Evolutionary conservation across 495 filamentous ascomycete genomes (phyloP).

Genomic region (Xylaria venustula): DNA sequence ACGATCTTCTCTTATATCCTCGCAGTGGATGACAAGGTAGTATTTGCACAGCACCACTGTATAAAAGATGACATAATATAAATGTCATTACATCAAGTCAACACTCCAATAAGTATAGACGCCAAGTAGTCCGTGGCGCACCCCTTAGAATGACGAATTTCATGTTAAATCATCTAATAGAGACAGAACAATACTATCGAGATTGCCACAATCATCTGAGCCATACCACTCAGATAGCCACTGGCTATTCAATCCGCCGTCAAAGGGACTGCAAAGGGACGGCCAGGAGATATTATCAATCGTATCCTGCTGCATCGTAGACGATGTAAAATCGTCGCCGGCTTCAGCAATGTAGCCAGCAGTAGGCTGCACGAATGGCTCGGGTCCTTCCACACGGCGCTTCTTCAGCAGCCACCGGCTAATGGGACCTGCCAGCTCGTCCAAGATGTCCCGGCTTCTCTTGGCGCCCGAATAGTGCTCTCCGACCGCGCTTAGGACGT

Average conservation of each 20-base stretch:
- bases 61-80: not conserved
- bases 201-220: slow-evolving; percentile 2
- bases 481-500: slow-evolving; percentile 46
- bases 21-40: not conserved
- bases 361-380: not conserved
- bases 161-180: slow-evolving; percentile 10
- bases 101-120: too few relatives aligned
- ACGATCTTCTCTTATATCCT: not conserved
- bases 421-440: slow-evolving; percentile 39
- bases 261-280: slow-evolving; percentile 3
- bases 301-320: not conserved
- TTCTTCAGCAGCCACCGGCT: slow-evolving; percentile 37
- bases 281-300: not conserved
- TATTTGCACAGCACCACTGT: not conserved
- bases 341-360: not conserved
- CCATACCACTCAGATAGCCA: slow-evolving; percentile 4
- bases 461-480: slow-evolving; percentile 48
- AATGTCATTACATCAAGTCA: too few relatives aligned
- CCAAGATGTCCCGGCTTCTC: slow-evolving; percentile 43
- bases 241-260: slow-evolving; percentile 2
- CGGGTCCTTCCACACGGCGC: not conserved
- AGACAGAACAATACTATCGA: slow-evolving; percentile 9
- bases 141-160: not conserved
- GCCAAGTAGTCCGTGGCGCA: too few relatives aligned
- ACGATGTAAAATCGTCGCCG: not conserved